Percentiles rank a stretch among this genome's conserved stretches.
Conservation (phyloP, 139 green algal genomes). For the Diplosphaera chodatii region DNA sequence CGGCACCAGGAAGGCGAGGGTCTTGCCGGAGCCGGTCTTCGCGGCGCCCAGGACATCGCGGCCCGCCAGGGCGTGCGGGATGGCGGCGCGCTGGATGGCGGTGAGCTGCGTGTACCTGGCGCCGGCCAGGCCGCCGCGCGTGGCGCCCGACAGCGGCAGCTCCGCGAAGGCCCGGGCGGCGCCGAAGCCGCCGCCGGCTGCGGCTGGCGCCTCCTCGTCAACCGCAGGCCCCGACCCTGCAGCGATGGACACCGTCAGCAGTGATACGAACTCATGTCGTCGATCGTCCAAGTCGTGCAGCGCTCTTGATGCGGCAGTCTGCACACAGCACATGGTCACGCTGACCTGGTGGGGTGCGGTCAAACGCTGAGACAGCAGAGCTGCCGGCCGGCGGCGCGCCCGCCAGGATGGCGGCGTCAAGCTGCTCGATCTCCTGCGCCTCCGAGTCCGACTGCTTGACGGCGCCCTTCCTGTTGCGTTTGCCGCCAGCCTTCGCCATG, state of each 20-base stretch:
- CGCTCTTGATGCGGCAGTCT: no score
- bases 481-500: slow-evolving; percentile 5
- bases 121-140: slow-evolving; percentile 47
- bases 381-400: slow-evolving; percentile 38
- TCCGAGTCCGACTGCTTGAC: slow-evolving; percentile 23
- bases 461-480: slow-evolving; percentile 8
- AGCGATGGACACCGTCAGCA: no score
- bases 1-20: slow-evolving; percentile 90
- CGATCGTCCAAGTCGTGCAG: no score
- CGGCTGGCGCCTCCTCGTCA: neutral
- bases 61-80: slow-evolving; percentile 87
- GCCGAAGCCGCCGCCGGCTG: neutral
- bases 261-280: no score
- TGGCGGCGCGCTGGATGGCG: slow-evolving; percentile 85
- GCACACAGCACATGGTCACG: no score
- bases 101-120: slow-evolving; percentile 68
- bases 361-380: slow-evolving; percentile 27
- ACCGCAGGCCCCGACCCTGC: no score
- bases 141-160: slow-evolving; percentile 49
- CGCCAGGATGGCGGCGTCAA: slow-evolving; percentile 20
- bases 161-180: slow-evolving; percentile 39
- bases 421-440: slow-evolving; percentile 26
- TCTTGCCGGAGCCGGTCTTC: slow-evolving; percentile 98
- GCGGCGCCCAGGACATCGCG: slow-evolving; percentile 92
- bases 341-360: neutral